Evolutionary conservation across 306 rosid species (phyloP).

Genomic region (Quercus bicolor): DNA sequence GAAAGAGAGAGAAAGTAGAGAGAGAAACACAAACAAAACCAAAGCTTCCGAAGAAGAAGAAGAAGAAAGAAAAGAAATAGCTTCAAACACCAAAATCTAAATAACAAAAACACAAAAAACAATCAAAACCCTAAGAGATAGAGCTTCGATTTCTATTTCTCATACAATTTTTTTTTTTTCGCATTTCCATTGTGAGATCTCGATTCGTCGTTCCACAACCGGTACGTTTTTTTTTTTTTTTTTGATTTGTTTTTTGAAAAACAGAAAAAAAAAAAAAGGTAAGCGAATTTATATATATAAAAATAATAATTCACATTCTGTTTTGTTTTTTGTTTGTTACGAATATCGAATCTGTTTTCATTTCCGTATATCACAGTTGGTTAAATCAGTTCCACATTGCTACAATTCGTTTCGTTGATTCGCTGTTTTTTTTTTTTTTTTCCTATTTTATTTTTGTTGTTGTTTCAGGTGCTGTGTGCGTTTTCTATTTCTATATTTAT

Average conservation of each 20-base stretch:
- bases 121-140: conserved; percentile 49
- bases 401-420: conserved; percentile 22
- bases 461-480: neutral
- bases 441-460: neutral
- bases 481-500: neutral
- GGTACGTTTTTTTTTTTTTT: conserved; percentile 39
- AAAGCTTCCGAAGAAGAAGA: conserved; percentile 7
- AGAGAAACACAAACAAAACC: conserved; percentile 11
- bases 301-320: no score
- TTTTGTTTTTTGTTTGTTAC: neutral
- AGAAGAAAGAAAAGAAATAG: neutral
- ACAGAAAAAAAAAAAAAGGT: no score
- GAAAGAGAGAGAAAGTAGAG: conserved; percentile 27
- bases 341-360: conserved; percentile 24
- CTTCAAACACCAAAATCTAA: no score
- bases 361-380: conserved; percentile 21
- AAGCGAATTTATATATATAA: no score
- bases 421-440: conserved; percentile 12
- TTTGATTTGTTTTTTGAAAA: neutral
- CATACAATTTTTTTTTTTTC: neutral
- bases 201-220: conserved; percentile 47
- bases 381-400: conserved; percentile 29
- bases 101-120: neutral
- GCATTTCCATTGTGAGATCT: conserved; percentile 61
- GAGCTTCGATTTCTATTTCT: conserved; percentile 31